Evolutionary conservation across 306 rosid species (phyloP).

Genomic region (Benincasa hispida): DNA sequence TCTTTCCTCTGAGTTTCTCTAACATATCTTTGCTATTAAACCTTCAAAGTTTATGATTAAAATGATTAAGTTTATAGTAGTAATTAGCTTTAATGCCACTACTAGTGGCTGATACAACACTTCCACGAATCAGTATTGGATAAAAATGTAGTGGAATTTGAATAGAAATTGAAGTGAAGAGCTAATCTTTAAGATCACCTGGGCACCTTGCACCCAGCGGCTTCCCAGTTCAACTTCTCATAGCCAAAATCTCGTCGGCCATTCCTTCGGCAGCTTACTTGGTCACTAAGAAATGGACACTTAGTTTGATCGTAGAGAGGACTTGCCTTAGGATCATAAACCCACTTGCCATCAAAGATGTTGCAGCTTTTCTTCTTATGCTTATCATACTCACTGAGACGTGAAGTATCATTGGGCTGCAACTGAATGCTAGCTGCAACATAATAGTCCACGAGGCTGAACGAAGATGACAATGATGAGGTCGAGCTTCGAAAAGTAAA

Average conservation of each 20-base stretch:
- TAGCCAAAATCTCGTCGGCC: conserved; percentile 32
- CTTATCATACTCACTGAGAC: not conserved
- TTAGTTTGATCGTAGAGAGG: conserved; percentile 13
- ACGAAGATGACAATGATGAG: not conserved
- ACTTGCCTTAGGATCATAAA: conserved; percentile 19
- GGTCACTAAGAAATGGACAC: conserved; percentile 39
- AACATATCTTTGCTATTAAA: conserved; percentile 22
- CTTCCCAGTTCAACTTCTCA: conserved; percentile 38
- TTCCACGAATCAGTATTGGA: not conserved
- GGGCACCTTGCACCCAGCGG: conserved; percentile 26
- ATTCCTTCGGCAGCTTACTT: conserved; percentile 34
- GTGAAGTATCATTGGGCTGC: not conserved
- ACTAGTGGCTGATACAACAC: not conserved
- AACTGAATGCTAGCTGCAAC: conserved; percentile 3
- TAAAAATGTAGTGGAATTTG: not conserved
- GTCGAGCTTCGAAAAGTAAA: not conserved
- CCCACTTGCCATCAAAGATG: conserved; percentile 32
- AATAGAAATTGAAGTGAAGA: not conserved
- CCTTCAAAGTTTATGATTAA: conserved; percentile 5
- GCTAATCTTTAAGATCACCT: conserved; percentile 11
- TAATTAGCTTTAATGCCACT: not conserved
- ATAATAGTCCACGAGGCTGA: not conserved
- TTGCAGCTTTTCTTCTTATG: conserved; percentile 17
- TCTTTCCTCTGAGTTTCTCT: conserved; percentile 34
- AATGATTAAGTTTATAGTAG: not conserved